Percentiles rank a stretch among this genome's conserved stretches.
Conservation (phyloP, 306 rosid genomes). For the Vigna angularis region DNA sequence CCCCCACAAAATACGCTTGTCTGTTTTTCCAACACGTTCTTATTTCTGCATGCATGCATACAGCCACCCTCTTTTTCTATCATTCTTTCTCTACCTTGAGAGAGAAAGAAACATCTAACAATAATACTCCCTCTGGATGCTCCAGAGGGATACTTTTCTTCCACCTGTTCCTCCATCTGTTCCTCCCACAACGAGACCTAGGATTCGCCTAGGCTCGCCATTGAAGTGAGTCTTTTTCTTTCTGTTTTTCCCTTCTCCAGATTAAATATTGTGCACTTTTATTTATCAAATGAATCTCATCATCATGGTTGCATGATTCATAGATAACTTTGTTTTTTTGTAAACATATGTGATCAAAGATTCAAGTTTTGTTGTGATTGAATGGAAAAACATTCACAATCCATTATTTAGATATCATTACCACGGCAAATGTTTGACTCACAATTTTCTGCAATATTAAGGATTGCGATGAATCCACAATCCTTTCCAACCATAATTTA, state of each 20-base stretch:
- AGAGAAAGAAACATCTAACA: background rate
- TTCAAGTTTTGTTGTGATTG: too few species aligned
- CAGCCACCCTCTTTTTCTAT: background rate
- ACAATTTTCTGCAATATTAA: background rate
- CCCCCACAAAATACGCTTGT: conserved; percentile 40
- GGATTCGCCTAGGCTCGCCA: conserved; percentile 27
- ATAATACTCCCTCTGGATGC: conserved; percentile 23
- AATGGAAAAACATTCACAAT: too few species aligned
- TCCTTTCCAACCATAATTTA: background rate
- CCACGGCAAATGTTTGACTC: too few species aligned
- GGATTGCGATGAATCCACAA: background rate
- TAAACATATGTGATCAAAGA: too few species aligned
- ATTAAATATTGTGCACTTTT: background rate
- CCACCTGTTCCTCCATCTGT: background rate
- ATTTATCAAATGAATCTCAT: background rate
- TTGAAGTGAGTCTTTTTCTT: conserved; percentile 12
- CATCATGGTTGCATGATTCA: background rate
- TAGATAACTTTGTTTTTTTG: too few species aligned
- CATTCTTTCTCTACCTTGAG: background rate
- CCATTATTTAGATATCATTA: too few species aligned
- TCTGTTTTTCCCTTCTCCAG: background rate
- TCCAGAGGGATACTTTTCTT: conserved; percentile 19
- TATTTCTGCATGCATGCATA: conserved; percentile 20
- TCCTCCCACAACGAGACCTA: too few species aligned
- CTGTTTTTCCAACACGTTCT: background rate